Evolutionary conservation across 2,329 filamentous ascomycete genomes (phyloP).

Genomic region (Aureobasidium sp.): DNA sequence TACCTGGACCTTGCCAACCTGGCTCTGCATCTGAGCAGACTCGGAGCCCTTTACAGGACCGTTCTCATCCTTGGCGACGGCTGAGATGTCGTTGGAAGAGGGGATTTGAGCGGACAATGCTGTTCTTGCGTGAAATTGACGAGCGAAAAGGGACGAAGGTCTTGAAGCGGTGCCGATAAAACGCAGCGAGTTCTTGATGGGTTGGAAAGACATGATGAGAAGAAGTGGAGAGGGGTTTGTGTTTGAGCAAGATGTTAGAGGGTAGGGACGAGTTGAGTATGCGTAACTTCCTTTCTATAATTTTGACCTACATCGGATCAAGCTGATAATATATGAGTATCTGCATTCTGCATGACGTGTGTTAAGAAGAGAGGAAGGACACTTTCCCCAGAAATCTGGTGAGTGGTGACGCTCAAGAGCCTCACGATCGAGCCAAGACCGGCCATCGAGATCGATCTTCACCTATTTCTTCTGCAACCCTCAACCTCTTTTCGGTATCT

Average conservation of each 20-base stretch:
- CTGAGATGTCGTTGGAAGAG: conserved; percentile 21
- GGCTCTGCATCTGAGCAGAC: conserved; percentile 26
- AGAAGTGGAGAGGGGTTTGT: not conserved
- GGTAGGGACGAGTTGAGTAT: not conserved
- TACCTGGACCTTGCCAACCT: conserved; percentile 19
- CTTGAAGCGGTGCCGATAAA: not conserved
- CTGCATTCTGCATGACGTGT: conserved; percentile 1
- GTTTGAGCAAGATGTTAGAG: not conserved
- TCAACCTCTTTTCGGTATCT: not conserved
- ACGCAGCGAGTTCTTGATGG: not conserved
- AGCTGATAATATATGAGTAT: not conserved
- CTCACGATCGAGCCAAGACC: conserved; percentile 4
- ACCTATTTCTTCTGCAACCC: not conserved
- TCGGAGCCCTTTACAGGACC: conserved; percentile 24
- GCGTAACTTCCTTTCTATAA: not conserved
- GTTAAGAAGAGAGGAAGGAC: not conserved
- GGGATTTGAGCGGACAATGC: conserved; percentile 7
- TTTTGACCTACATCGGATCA: not conserved
- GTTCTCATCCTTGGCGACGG: conserved; percentile 25
- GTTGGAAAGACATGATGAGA: not conserved
- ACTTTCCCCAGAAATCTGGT: not conserved
- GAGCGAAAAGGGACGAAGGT: not conserved
- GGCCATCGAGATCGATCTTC: not conserved
- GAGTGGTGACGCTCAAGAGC: conserved; percentile 6
- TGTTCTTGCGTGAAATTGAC: conserved; percentile 7